Conservation (phyloP, 108 stramenopile genomes). For the Cylindrotheca fusiformis region DNA sequence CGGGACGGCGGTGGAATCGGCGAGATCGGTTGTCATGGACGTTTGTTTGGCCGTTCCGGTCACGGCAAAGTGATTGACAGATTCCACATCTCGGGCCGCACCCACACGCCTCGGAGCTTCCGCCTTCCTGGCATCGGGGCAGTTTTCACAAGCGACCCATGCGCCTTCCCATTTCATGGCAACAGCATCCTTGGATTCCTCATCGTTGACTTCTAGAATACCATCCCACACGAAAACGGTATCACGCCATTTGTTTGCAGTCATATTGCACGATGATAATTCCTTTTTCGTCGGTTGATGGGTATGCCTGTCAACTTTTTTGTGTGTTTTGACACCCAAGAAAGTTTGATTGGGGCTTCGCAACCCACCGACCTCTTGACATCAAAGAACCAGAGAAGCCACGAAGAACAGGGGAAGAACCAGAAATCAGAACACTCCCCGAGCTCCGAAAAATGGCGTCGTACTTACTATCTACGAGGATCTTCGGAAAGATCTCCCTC, state of each 20-base stretch:
- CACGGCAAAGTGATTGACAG: slow-evolving; percentile 46
- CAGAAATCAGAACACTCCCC: too few relatives aligned
- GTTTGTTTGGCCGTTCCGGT: slow-evolving; percentile 22
- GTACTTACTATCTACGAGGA: too few relatives aligned
- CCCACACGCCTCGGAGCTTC: slow-evolving; percentile 52
- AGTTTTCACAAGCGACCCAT: slow-evolving; percentile 43
- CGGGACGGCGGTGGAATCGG: slow-evolving; percentile 5
- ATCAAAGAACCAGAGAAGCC: too few relatives aligned
- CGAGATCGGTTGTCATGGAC: slow-evolving; percentile 11
- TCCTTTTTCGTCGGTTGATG: too few relatives aligned
- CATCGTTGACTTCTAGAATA: slow-evolving; percentile 26
- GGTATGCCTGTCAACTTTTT: too few relatives aligned
- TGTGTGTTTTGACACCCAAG: too few relatives aligned
- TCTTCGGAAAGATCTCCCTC: too few relatives aligned
- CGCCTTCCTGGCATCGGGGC: slow-evolving; percentile 41
- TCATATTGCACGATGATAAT: too few relatives aligned
- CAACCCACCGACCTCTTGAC: too few relatives aligned
- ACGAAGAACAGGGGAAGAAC: too few relatives aligned
- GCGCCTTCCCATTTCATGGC: slow-evolving; percentile 46
- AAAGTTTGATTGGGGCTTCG: too few relatives aligned
- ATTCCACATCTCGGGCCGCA: slow-evolving; percentile 41
- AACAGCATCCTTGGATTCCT: background rate
- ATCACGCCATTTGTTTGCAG: slow-evolving; percentile 27
- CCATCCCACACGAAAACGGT: slow-evolving; percentile 67
- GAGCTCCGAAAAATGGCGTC: too few relatives aligned